Percentiles rank a stretch among this genome's conserved stretches.
These are phyloP conservation scores for Eimeria falciformis DNA, from an alignment of 169 alveolate genomes.

Conservation along the genomic window DNA sequence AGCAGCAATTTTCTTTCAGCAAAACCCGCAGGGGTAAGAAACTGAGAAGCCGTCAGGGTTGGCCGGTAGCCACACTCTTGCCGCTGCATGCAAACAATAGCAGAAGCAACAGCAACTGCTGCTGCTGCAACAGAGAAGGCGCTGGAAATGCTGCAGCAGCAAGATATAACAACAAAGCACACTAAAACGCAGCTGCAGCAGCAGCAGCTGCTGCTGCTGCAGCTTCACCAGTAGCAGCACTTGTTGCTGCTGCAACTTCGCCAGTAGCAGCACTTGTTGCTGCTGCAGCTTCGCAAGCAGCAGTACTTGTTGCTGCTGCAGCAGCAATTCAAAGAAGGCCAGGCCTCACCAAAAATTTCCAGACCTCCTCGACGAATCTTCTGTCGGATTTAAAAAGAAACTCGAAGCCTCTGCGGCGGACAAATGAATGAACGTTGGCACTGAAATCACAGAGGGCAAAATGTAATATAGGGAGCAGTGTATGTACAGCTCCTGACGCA, in stretches of 20 bases:
- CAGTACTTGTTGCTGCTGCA: neutral
- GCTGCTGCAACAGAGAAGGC: constrained; percentile 1
- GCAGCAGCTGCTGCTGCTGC: constrained; percentile 17
- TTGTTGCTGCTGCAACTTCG: neutral
- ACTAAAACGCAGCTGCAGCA: neutral
- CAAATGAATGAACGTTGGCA: constrained; percentile 38
- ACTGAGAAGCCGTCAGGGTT: constrained; percentile 66
- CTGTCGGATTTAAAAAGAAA: constrained; percentile 67
- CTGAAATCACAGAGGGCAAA: constrained; percentile 61
- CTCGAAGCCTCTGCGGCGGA: constrained; percentile 66
- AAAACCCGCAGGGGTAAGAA: constrained; percentile 58
- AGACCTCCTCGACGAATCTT: constrained; percentile 61
- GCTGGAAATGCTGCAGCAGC: neutral
- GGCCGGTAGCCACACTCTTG: constrained; percentile 72
- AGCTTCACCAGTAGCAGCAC: neutral
- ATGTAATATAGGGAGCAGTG: constrained; percentile 56
- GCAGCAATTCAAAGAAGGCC: neutral
- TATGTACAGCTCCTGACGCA: constrained; percentile 33
- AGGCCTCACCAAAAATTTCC: constrained; percentile 72
- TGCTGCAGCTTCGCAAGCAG: neutral
- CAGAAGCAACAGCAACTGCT: neutral
- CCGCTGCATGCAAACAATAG: constrained; percentile 51
- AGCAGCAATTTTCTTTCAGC: constrained; percentile 67
- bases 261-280: neutral
- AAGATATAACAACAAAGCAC: neutral